Conservation (phyloP, 495 filamentous ascomycete species). For the Umbilicaria muhlenbergii region DNA sequence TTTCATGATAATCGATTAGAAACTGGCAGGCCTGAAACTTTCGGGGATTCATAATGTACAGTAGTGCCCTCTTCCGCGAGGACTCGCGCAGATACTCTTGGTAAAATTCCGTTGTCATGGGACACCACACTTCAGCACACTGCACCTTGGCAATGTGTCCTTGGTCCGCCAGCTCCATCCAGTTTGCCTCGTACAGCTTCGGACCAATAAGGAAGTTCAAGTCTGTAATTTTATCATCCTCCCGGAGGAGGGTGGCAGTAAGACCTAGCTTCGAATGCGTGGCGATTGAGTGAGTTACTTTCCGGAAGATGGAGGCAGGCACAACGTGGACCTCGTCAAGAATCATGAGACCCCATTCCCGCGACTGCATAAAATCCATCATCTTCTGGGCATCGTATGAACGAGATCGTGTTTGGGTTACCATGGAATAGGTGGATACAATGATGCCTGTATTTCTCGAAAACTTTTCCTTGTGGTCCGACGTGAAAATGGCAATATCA, state of each 20-base stretch:
- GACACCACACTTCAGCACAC: slow-evolving; percentile 98
- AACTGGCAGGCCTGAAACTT: slow-evolving; percentile 97
- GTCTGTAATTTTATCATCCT: slow-evolving; percentile 97
- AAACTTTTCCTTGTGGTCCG: slow-evolving; percentile 84
- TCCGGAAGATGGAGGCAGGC: slow-evolving; percentile 86
- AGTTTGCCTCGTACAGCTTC: slow-evolving; percentile 96
- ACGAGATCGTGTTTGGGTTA: slow-evolving; percentile 70
- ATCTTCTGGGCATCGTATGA: slow-evolving; percentile 92
- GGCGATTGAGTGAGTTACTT: slow-evolving; percentile 79
- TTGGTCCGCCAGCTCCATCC: slow-evolving; percentile 96
- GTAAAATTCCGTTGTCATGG: slow-evolving; percentile 98
- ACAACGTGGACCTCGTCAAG: slow-evolving; percentile 98
- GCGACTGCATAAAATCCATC: slow-evolving; percentile 85
- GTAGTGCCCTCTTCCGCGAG: slow-evolving; percentile 49
- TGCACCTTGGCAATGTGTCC: slow-evolving; percentile 96
- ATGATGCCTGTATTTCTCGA: slow-evolving; percentile 83
- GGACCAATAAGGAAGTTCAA: slow-evolving; percentile 96
- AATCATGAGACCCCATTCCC: slow-evolving; percentile 97
- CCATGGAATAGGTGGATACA: slow-evolving; percentile 97
- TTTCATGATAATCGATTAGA: slow-evolving; percentile 94
- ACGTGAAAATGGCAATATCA: slow-evolving; percentile 89
- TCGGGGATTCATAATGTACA: slow-evolving; percentile 94
- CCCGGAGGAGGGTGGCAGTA: slow-evolving; percentile 84
- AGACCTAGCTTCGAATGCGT: slow-evolving; percentile 94
- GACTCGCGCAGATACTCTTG: slow-evolving; percentile 73